Evolutionary conservation across 805 yeast genomes (phyloP).

Genomic region (Yarrowia sp.): DNA sequence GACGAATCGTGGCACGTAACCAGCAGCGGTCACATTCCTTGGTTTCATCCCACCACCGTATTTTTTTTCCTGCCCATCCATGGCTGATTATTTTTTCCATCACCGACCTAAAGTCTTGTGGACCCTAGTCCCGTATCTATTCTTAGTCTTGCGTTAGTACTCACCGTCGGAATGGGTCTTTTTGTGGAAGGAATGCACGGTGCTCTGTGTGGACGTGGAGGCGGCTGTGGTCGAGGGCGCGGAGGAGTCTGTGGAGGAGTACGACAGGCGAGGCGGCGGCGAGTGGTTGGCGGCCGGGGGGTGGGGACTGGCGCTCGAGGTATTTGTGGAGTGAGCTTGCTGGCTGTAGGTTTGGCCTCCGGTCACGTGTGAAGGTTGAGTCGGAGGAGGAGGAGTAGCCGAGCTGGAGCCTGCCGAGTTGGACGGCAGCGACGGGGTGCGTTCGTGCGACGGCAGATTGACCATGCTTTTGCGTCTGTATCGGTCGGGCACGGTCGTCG

Average conservation of each 20-base stretch:
- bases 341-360: constrained; percentile 21
- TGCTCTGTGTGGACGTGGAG: constrained; percentile 22
- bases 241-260: constrained; percentile 36
- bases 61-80: too few species aligned
- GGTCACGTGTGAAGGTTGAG: constrained; percentile 35
- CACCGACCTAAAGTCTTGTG: too few species aligned
- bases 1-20: too few species aligned
- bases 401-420: not conserved
- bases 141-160: not conserved
- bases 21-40: too few species aligned
- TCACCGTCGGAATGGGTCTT: constrained; percentile 29
- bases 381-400: too few species aligned
- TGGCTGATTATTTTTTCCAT: too few species aligned
- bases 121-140: too few species aligned
- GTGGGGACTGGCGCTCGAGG: not conserved
- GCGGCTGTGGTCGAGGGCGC: constrained; percentile 31
- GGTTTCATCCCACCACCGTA: too few species aligned
- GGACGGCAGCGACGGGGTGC: constrained; percentile 19
- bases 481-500: constrained; percentile 13
- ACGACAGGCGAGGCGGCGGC: constrained; percentile 30
- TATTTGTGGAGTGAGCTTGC: constrained; percentile 24
- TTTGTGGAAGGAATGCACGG: constrained; percentile 24
- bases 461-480: constrained; percentile 36
- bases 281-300: constrained; percentile 2
- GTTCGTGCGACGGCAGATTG: constrained; percentile 27